A percentile compares a stretch with the other conserved stretches of the same genome.
Evolutionary conservation across 768 basidiomycete species (phyloP).

Genomic region (Pulveroboletus frians): DNA sequence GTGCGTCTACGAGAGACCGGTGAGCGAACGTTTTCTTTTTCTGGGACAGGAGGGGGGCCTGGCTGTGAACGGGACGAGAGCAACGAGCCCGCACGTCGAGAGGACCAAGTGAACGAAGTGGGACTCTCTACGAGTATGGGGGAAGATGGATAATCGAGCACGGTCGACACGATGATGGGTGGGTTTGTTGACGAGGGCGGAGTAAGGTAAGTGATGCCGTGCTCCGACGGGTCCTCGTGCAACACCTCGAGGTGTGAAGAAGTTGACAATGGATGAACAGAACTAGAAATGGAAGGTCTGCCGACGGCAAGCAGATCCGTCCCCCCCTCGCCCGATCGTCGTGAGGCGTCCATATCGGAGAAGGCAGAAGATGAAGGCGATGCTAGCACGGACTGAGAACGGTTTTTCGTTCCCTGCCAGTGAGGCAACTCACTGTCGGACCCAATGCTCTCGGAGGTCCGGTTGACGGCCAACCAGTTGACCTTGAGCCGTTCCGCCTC

Average conservation of each 20-base stretch:
- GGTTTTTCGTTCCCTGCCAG: neutral
- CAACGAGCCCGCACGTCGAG: slow-evolving; percentile 13
- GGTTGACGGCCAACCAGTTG: slow-evolving; percentile 47
- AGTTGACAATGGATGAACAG: slow-evolving; percentile 20
- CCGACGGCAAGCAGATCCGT: slow-evolving; percentile 5
- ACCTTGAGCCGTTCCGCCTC: slow-evolving; percentile 52
- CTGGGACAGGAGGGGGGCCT: slow-evolving; percentile 4
- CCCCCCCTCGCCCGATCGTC: slow-evolving; percentile 11
- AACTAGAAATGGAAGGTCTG: slow-evolving; percentile 24
- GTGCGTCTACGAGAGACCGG: slow-evolving; percentile 16
- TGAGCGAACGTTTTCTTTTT: slow-evolving; percentile 11
- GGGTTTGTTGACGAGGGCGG: neutral
- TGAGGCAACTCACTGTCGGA: slow-evolving; percentile 14
- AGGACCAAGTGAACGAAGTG: slow-evolving; percentile 22
- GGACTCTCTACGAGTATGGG: slow-evolving; percentile 20
- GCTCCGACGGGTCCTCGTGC: slow-evolving; percentile 26
- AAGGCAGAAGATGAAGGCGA: slow-evolving; percentile 2
- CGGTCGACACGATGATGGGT: slow-evolving; percentile 20
- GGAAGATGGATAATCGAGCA: slow-evolving; percentile 4
- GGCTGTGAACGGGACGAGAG: slow-evolving; percentile 12
- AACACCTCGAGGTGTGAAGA: slow-evolving; percentile 27
- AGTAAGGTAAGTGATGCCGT: slow-evolving; percentile 11
- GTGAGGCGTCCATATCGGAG: neutral
- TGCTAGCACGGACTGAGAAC: neutral
- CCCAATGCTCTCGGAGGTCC: slow-evolving; percentile 18